phyloP scores from a whole-genome alignment of 2,329 filamentous ascomycete genomes.

The Volutella citrinella region DNA sequence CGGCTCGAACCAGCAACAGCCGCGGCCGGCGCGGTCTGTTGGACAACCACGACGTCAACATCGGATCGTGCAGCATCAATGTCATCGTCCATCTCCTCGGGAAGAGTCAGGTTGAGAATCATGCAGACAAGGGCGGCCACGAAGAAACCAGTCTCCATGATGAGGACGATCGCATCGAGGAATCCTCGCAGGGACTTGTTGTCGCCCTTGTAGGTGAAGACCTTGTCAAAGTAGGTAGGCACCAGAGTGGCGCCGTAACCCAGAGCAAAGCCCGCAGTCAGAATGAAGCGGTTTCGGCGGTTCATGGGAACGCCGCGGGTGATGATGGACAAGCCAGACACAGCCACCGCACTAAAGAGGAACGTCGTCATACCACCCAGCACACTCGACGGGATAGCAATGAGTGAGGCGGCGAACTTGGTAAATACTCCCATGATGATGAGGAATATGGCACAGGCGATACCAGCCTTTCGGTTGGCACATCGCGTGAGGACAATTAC shows the following conservation, averaged over 20 bases:
- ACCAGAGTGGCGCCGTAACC: constrained; percentile 70
- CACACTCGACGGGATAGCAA: constrained; percentile 67
- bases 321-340: constrained; percentile 76
- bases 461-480: constrained; percentile 77
- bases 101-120: constrained; percentile 69
- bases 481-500: constrained; percentile 80
- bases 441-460: constrained; percentile 73
- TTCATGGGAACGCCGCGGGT: constrained; percentile 67
- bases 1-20: constrained; percentile 12
- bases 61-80: constrained; percentile 23
- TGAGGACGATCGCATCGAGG: constrained; percentile 67
- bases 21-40: constrained; percentile 9
- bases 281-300: constrained; percentile 77
- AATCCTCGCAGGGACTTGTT: constrained; percentile 70
- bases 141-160: constrained; percentile 74
- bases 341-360: constrained; percentile 72
- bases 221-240: constrained; percentile 63
- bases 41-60: constrained; percentile 14
- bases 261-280: constrained; percentile 70
- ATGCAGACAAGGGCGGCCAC: constrained; percentile 72
- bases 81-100: constrained; percentile 70
- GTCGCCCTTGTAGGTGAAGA: constrained; percentile 69
- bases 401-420: constrained; percentile 78
- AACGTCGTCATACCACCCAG: constrained; percentile 77
- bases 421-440: constrained; percentile 78